Conservation (phyloP, 805 yeast species). For the Barnettozyma siamensis region DNA sequence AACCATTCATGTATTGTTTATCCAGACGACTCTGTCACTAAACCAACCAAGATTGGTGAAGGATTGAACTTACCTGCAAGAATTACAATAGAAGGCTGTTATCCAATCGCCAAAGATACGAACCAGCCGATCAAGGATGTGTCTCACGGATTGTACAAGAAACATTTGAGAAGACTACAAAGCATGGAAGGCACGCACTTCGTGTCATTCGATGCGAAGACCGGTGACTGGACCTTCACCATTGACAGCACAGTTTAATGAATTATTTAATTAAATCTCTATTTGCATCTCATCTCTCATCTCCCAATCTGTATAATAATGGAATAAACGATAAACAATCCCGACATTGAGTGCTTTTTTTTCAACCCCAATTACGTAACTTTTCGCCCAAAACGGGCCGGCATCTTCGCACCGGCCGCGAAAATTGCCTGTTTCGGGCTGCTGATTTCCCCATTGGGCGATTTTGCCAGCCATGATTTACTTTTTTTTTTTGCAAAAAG, state of each 20-base stretch:
- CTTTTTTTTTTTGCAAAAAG: conserved; percentile 1
- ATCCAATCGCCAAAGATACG: conserved; percentile 69
- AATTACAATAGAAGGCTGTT: conserved; percentile 73
- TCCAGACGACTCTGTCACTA: conserved; percentile 50
- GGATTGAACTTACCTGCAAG: conserved; percentile 77
- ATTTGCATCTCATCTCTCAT: too few species aligned
- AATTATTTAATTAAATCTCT: too few species aligned
- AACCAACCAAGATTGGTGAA: conserved; percentile 63
- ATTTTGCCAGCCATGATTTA: not conserved
- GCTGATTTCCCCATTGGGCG: conserved; percentile 1
- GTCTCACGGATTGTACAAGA: conserved; percentile 61
- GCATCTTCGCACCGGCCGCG: conserved; percentile 5
- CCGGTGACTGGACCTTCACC: conserved; percentile 67
- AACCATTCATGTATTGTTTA: conserved; percentile 61
- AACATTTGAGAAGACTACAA: conserved; percentile 65
- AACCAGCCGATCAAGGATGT: conserved; percentile 73
- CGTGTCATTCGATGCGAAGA: conserved; percentile 66
- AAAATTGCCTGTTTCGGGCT: not conserved
- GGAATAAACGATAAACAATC: not conserved
- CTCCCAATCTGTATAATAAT: too few species aligned
- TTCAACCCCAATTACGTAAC: not conserved
- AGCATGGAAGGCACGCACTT: conserved; percentile 54
- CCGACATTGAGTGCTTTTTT: not conserved
- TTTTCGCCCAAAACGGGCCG: conserved; percentile 6
- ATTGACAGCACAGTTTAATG: conserved; percentile 31